Evolutionary conservation across 352 stramenopile species (phyloP).

Genomic region (Phytophthora pinifolia): DNA sequence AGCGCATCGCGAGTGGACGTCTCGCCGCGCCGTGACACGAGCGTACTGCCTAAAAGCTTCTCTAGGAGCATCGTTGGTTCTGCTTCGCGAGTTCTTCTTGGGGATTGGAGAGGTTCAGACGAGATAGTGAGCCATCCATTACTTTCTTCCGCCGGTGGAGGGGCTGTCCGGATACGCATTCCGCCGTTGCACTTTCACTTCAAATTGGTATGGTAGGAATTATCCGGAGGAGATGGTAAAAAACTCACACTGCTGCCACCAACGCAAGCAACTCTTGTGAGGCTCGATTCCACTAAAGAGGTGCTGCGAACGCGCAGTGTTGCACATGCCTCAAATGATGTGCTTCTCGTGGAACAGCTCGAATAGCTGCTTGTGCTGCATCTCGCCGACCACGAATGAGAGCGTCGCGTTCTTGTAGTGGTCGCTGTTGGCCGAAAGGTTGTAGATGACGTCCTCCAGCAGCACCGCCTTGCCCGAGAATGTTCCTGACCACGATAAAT

Average conservation of each 20-base stretch:
- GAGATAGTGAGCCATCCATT: conserved; percentile 12
- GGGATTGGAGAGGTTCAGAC: conserved; percentile 11
- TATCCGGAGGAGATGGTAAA: conserved; percentile 6
- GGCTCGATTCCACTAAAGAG: conserved; percentile 4
- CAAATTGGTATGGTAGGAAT: conserved; percentile 14
- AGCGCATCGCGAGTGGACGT: conserved; percentile 50
- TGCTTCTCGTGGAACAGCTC: conserved; percentile 60
- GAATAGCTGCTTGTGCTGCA: conserved; percentile 79
- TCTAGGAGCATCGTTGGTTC: conserved; percentile 48
- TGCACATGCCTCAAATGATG: conserved; percentile 33
- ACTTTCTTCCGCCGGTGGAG: conserved; percentile 44
- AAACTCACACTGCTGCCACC: too few species aligned
- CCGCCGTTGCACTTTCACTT: conserved; percentile 22
- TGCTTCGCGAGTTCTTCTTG: conserved; percentile 5
- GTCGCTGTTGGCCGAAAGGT: conserved; percentile 54
- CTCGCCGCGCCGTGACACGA: conserved; percentile 57
- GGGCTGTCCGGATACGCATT: conserved; percentile 6
- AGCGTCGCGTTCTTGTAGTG: conserved; percentile 80
- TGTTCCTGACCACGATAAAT: conserved; percentile 39
- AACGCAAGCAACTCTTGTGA: neutral
- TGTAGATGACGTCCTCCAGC: conserved; percentile 86
- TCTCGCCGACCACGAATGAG: conserved; percentile 73
- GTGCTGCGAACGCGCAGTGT: neutral
- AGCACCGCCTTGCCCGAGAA: conserved; percentile 81
- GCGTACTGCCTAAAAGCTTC: conserved; percentile 53